Evolutionary conservation across 352 stramenopile genomes (phyloP).

Genomic region (Phytophthora foliorum): DNA sequence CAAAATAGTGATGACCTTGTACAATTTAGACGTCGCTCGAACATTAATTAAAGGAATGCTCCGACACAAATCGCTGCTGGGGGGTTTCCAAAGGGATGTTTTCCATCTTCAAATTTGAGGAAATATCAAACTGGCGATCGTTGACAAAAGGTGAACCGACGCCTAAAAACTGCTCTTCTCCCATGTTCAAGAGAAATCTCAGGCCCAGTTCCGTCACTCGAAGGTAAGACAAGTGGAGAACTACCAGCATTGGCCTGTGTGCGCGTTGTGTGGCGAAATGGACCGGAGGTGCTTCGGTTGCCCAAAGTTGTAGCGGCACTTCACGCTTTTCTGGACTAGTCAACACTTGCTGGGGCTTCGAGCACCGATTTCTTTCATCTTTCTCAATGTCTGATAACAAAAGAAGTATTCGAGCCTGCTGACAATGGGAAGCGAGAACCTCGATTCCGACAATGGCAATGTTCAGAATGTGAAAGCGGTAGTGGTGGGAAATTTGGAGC

Average conservation of each 20-base stretch:
- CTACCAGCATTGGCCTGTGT: neutral
- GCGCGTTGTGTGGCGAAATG: constrained; percentile 10
- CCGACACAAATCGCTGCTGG: no score
- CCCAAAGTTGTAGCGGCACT: constrained; percentile 7
- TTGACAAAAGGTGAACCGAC: no score
- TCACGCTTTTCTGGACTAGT: no score
- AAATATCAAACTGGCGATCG: no score
- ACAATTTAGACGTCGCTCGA: no score
- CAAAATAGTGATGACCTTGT: no score
- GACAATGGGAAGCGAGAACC: constrained; percentile 2
- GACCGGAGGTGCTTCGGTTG: constrained; percentile 7
- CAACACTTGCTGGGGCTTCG: constrained; percentile 6
- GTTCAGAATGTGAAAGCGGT: constrained; percentile 6
- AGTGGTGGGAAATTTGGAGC: constrained; percentile 7
- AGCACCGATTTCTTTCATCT: constrained; percentile 9
- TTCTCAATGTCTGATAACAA: neutral
- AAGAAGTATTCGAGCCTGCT: neutral
- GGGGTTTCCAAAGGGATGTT: no score
- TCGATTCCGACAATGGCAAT: constrained; percentile 24
- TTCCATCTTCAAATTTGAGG: no score
- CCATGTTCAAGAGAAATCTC: neutral
- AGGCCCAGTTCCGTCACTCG: neutral
- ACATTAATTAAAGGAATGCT: no score
- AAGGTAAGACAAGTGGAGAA: neutral
- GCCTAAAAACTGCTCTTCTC: no score